phyloP scores from a whole-genome alignment of 1,139 yeast genomes.

The Candida neerlandica region DNA sequence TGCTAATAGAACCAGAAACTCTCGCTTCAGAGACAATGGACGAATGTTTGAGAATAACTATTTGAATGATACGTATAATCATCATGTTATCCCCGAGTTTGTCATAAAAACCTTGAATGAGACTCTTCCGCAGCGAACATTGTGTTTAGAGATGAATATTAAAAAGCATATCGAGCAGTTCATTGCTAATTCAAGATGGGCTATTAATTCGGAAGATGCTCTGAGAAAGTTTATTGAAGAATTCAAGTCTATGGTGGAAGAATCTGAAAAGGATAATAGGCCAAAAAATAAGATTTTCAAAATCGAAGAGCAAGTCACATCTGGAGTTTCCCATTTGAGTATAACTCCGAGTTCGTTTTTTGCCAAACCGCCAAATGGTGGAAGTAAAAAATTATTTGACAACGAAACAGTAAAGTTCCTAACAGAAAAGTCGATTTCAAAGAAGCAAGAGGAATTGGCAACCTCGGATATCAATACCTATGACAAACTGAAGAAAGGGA shows the following conservation, averaged over 20 bases:
- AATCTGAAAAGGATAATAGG: not conserved
- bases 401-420: not conserved
- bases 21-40: not conserved
- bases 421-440: not conserved
- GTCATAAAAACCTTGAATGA: constrained; percentile 2
- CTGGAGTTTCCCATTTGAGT: not conserved
- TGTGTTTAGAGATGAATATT: not conserved
- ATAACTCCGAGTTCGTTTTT: not conserved
- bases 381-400: not conserved
- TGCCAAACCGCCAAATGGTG: not conserved
- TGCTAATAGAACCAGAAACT: not conserved
- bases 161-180: not conserved
- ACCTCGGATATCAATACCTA: not conserved
- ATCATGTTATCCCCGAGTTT: not conserved
- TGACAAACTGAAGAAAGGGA: too few relatives aligned
- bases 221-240: not conserved
- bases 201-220: not conserved
- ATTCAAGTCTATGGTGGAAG: not conserved
- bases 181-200: not conserved
- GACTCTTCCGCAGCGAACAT: constrained; percentile 1
- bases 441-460: not conserved
- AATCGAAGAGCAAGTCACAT: not conserved
- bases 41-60: constrained; percentile 1
- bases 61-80: not conserved
- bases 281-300: constrained; percentile 2